Percentiles rank a stretch among this genome's conserved stretches.
Evolutionary conservation across 805 yeast species (phyloP).

Genomic region (Ogataea nitratoaversa): DNA sequence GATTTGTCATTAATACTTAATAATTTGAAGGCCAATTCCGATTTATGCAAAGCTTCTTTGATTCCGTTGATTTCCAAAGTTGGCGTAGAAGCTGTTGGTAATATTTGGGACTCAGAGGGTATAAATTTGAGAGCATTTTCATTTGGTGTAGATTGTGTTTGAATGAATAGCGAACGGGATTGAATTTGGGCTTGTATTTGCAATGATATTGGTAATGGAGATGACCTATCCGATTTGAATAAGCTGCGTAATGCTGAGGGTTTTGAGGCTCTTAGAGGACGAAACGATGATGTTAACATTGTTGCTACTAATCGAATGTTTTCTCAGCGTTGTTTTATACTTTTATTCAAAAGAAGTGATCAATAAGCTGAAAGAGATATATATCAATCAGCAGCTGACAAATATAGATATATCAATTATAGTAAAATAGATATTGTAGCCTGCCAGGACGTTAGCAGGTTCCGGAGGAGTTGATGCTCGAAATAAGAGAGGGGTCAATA

Average conservation of each 20-base stretch:
- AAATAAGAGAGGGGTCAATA: neutral
- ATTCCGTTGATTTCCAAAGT: slow-evolving; percentile 73
- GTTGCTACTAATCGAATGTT: neutral
- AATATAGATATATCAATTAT: no score
- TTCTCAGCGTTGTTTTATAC: no score
- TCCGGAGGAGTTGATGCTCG: neutral
- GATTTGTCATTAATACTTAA: slow-evolving; percentile 65
- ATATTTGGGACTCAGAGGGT: slow-evolving; percentile 61
- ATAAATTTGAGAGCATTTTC: slow-evolving; percentile 80
- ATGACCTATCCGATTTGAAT: neutral
- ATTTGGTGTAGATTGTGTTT: slow-evolving; percentile 82
- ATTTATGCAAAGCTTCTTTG: slow-evolving; percentile 61
- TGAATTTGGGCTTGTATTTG: neutral
- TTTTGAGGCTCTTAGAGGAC: neutral
- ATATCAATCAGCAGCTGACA: no score
- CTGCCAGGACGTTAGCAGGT: no score
- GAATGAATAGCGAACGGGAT: slow-evolving; percentile 49
- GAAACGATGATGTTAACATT: neutral
- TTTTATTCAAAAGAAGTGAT: no score
- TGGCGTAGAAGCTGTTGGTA: slow-evolving; percentile 48
- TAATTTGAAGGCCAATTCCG: slow-evolving; percentile 74
- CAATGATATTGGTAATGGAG: neutral
- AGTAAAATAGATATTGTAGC: no score
- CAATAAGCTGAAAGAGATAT: no score
- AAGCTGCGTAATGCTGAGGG: neutral